These are phyloP conservation scores for Emmonsiellopsis sp. DNA, from an alignment of 2,329 filamentous ascomycete genomes.

Conservation along the genomic window DNA sequence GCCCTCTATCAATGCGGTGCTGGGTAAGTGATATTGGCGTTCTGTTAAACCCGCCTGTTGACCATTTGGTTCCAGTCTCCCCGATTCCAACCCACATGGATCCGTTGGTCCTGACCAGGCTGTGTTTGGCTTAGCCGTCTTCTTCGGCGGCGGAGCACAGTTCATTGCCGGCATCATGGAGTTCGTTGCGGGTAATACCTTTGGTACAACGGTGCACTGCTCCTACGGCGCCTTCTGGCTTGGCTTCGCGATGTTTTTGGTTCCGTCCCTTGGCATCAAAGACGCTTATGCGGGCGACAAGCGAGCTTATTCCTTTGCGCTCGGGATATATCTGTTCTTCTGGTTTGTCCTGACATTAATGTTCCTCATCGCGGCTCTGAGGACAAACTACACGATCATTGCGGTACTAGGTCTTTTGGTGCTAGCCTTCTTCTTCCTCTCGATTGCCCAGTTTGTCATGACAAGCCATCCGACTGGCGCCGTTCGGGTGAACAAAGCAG, in stretches of 20 bases:
- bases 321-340: conserved; percentile 51
- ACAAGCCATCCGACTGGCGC: conserved; percentile 30
- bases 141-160: conserved; percentile 22
- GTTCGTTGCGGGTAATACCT: conserved; percentile 50
- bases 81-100: conserved; percentile 16
- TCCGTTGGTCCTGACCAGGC: conserved; percentile 17
- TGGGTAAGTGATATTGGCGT: conserved; percentile 33
- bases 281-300: conserved; percentile 32
- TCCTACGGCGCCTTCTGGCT: conserved; percentile 57
- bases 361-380: conserved; percentile 47
- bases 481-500: conserved; percentile 37
- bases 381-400: conserved; percentile 52
- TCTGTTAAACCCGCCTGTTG: neutral
- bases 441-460: conserved; percentile 43
- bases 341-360: conserved; percentile 54
- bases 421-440: conserved; percentile 50
- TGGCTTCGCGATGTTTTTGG: conserved; percentile 50
- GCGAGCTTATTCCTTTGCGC: conserved; percentile 39
- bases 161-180: conserved; percentile 28
- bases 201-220: conserved; percentile 52
- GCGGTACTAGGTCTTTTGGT: conserved; percentile 50
- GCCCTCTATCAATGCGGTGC: conserved; percentile 39
- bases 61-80: conserved; percentile 13
- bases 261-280: conserved; percentile 44
- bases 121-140: conserved; percentile 19